Percentiles rank a stretch among this genome's conserved stretches.
These are phyloP conservation scores for Rhodotorula sp. DNA, from an alignment of 1,284 basidiomycete genomes.

Conservation along the genomic window DNA sequence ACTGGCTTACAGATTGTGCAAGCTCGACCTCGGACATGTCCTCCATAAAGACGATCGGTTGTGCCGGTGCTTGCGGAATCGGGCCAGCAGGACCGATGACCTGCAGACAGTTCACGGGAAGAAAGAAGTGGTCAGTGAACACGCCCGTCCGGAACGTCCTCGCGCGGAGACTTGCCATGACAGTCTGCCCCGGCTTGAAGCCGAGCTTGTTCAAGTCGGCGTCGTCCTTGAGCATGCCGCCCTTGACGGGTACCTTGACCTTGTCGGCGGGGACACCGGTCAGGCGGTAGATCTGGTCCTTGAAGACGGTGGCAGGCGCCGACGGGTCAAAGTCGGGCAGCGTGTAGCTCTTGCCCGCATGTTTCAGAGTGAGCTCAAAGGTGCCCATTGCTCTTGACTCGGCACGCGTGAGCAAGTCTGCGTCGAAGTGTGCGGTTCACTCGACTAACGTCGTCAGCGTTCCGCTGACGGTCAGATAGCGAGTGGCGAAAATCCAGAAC, in stretches of 20 bases:
- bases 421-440: neutral
- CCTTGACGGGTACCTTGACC: constrained; percentile 95
- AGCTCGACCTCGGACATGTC: constrained; percentile 83
- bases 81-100: constrained; percentile 91
- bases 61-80: constrained; percentile 78
- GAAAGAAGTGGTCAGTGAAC: neutral
- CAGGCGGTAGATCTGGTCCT: constrained; percentile 33
- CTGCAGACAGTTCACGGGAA: constrained; percentile 39
- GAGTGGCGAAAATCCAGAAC: too few relatives aligned
- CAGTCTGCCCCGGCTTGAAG: constrained; percentile 59
- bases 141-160: neutral
- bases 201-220: constrained; percentile 76
- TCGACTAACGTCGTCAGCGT: neutral
- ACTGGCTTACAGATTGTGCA: constrained; percentile 54
- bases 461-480: too few relatives aligned
- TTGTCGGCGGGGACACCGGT: constrained; percentile 21
- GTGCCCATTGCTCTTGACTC: constrained; percentile 57
- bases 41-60: constrained; percentile 71
- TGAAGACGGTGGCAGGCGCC: constrained; percentile 41
- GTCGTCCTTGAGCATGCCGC: constrained; percentile 90
- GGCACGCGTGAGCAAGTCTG: constrained; percentile 79
- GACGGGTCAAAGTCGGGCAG: constrained; percentile 51
- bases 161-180: constrained; percentile 37
- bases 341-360: constrained; percentile 72
- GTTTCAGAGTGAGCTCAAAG: constrained; percentile 69